A percentile compares a stretch with the other conserved stretches of the same genome.
These are phyloP conservation scores for Ormosia semicastrata DNA, from an alignment of 306 rosid species.

Conservation along the genomic window DNA sequence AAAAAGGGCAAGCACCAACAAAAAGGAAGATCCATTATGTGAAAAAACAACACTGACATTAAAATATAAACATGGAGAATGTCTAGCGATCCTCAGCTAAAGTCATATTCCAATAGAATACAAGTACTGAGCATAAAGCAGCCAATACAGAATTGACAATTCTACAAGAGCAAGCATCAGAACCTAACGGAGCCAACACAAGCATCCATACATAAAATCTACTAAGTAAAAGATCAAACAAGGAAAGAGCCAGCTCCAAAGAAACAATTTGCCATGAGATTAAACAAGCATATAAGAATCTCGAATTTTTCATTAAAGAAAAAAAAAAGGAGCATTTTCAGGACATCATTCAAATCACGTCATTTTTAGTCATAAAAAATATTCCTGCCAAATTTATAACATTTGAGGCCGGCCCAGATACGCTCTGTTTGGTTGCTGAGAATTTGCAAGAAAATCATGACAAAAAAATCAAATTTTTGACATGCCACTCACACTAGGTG, in stretches of 20 bases:
- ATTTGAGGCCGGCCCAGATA: constrained; percentile 22
- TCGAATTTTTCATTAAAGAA: constrained; percentile 18
- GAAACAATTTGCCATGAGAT: constrained; percentile 29
- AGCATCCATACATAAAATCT: constrained; percentile 40
- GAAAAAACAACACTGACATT: constrained; percentile 68
- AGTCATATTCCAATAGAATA: constrained; percentile 52
- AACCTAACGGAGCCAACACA: constrained; percentile 65
- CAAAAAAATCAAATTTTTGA: constrained; percentile 23
- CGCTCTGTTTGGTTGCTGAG: constrained; percentile 23
- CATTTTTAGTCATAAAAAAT: constrained; percentile 32
- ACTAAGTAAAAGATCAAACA: constrained; percentile 26
- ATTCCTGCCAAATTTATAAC: constrained; percentile 34
- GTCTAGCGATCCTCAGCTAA: constrained; percentile 40
- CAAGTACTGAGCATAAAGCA: constrained; percentile 56
- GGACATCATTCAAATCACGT: constrained; percentile 56
- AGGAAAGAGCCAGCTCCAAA: constrained; percentile 19
- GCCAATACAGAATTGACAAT: constrained; percentile 43
- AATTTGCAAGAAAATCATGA: constrained; percentile 17
- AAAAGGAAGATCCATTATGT: constrained; percentile 58
- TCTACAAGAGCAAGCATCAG: constrained; percentile 68
- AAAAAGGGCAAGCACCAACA: constrained; percentile 52
- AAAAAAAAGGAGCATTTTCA: constrained; percentile 44
- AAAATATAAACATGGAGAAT: constrained; percentile 35
- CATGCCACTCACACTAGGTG: background rate
- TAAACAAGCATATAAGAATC: constrained; percentile 42